Evolutionary conservation across 768 basidiomycete species (phyloP), one percentile per base, ranked within the genome.

Genomic region (Mycena metata): DNA sequence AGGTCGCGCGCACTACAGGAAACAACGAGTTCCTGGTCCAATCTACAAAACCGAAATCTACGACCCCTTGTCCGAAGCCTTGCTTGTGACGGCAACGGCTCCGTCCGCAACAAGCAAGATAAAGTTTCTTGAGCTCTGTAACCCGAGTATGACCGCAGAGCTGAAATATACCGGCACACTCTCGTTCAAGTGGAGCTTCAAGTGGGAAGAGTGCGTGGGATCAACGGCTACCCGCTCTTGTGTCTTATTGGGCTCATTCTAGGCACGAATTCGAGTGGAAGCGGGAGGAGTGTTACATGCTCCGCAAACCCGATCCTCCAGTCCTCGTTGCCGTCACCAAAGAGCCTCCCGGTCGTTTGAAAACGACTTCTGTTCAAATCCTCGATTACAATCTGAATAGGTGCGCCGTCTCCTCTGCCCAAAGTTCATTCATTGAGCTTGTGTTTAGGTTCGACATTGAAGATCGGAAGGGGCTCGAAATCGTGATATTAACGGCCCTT

Each of bases 191-290:
- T 96, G 94, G 94, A 73, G 79, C 0, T 96, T 96, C 78, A 86
- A 86, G 74, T 96, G 92, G 92, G 93, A 95, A 81, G 86, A 90
- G 92, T 95, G 69, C 78, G 91, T 85, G 15, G 39, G 39, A 39
- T 39, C 39, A 10, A 2, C 5, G 43, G n/a, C 47, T 52, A 5
- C 52, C 12, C 54, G 33, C 26, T n/a, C 21, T 24, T 54, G 45
- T 30, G n/a, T 23, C 54, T 39, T n/a, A 59, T 35, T 35, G 12
- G 24, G 39, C 19, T 12, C 30, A 13, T 62, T 64, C 19, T 73
- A 95, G 94, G 42, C 91, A 95, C 68, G 88, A 91, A 47, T 94
- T 93, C 69, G 94, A 95, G 74, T 96, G 94, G 94, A 92, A 89
- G 74, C 86, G 91, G 49, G 93, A 94, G 75, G 91, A 91, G 71